phyloP scores from a whole-genome alignment of 1,139 yeast genomes.

The Yamadazyma sp. region DNA sequence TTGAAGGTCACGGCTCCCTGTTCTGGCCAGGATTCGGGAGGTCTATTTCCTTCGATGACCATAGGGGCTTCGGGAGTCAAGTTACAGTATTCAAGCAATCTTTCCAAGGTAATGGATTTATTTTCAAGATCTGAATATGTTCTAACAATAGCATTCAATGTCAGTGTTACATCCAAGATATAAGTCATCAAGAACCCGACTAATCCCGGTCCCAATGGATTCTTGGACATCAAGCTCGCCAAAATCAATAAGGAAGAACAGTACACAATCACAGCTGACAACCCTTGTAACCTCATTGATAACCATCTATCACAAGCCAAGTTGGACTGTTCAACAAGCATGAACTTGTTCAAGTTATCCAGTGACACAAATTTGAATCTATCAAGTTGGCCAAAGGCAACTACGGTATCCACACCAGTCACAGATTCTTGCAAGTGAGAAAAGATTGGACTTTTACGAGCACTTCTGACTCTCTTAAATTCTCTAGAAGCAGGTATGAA shows the following conservation, averaged over 20 bases:
- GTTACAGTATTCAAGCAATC: conserved; percentile 36
- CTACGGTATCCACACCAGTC: conserved; percentile 36
- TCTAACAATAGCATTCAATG: conserved; percentile 32
- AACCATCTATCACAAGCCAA: conserved; percentile 37
- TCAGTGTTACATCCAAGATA: conserved; percentile 32
- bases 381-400: conserved; percentile 30
- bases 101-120: conserved; percentile 34
- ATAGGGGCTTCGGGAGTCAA: conserved; percentile 35
- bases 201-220: conserved; percentile 29
- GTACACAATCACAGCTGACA: conserved; percentile 33
- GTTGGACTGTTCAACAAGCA: conserved; percentile 23
- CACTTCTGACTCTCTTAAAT: conserved; percentile 33
- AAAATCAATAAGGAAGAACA: conserved; percentile 29
- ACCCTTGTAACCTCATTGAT: conserved; percentile 36
- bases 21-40: conserved; percentile 30
- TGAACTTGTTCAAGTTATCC: conserved; percentile 21
- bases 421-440: conserved; percentile 41
- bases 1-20: conserved; percentile 30
- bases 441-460: conserved; percentile 33
- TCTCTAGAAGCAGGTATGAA: conserved; percentile 41
- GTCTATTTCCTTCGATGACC: conserved; percentile 26
- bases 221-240: conserved; percentile 20
- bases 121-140: conserved; percentile 38
- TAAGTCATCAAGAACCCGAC: conserved; percentile 41
- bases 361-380: conserved; percentile 26